phyloP scores from a whole-genome alignment of 179 eudicot species.

The Drosera spatulata region DNA sequence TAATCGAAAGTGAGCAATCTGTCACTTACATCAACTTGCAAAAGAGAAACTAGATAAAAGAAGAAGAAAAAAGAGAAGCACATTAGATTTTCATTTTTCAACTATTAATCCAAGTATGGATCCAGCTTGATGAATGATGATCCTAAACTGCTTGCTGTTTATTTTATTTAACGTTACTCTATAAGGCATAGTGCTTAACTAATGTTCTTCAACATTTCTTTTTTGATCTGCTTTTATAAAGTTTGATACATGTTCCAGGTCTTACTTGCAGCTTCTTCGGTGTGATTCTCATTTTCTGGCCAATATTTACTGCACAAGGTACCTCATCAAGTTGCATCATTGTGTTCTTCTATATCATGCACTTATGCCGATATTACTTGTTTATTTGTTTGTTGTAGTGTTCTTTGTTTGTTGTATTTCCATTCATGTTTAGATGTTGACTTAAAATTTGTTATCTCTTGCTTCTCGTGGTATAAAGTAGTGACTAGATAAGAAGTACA shows the following conservation, averaged over 20 bases:
- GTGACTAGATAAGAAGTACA: no score
- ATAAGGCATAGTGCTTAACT: not conserved
- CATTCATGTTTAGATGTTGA: no score
- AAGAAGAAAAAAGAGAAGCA: not conserved
- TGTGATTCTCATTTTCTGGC: conserved; percentile 37
- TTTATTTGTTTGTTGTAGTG: no score
- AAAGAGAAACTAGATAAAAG: not conserved
- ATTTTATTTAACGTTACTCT: no score
- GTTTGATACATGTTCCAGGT: conserved; percentile 23
- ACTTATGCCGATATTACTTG: not conserved
- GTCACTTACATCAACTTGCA: no score
- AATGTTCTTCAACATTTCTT: not conserved
- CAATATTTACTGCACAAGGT: conserved; percentile 37
- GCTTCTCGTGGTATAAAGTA: no score
- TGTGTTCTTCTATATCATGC: not conserved
- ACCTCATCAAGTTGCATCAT: conserved; percentile 20
- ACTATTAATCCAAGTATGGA: no score
- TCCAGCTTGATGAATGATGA: no score
- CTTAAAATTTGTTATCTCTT: no score
- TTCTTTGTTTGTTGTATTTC: not conserved
- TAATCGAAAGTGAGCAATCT: not conserved
- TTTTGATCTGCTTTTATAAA: not conserved
- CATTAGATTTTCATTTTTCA: no score
- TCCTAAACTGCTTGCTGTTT: no score
- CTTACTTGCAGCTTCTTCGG: conserved; percentile 57